These are phyloP conservation scores for Rutstroemia sp. DNA, from an alignment of 2,329 filamentous ascomycete genomes.

Conservation along the genomic window DNA sequence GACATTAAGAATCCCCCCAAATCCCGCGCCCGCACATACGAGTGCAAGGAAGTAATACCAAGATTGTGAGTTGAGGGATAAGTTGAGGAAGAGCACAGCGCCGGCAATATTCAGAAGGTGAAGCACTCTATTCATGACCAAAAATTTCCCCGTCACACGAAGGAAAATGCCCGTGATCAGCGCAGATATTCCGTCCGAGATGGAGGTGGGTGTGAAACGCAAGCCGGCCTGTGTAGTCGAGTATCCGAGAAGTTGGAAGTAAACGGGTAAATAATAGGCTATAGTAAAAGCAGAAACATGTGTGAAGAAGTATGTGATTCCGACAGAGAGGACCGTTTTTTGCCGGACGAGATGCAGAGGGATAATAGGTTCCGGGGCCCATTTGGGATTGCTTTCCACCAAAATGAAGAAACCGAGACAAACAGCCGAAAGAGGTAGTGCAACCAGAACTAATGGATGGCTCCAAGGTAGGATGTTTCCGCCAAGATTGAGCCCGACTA, in stretches of 20 bases:
- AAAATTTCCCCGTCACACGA: slow-evolving; percentile 61
- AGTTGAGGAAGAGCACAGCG: slow-evolving; percentile 43
- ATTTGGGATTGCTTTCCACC: slow-evolving; percentile 37
- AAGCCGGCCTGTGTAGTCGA: slow-evolving; percentile 55
- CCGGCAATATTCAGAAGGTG: slow-evolving; percentile 36
- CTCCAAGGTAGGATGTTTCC: slow-evolving; percentile 53
- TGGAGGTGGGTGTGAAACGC: slow-evolving; percentile 57
- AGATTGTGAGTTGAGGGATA: slow-evolving; percentile 46
- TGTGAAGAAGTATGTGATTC: slow-evolving; percentile 63
- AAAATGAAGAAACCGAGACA: slow-evolving; percentile 45
- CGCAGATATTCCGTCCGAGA: slow-evolving; percentile 50
- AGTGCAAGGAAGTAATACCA: slow-evolving; percentile 46
- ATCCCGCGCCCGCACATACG: slow-evolving; percentile 40
- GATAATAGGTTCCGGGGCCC: slow-evolving; percentile 45
- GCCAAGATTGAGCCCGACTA: slow-evolving; percentile 57
- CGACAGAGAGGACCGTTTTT: slow-evolving; percentile 56
- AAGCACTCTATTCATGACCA: slow-evolving; percentile 52
- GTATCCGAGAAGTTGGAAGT: slow-evolving; percentile 61
- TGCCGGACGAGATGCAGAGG: slow-evolving; percentile 58
- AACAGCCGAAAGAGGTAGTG: slow-evolving; percentile 24
- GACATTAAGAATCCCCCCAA: slow-evolving; percentile 56
- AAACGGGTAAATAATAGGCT: slow-evolving; percentile 68
- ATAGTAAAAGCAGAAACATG: slow-evolving; percentile 47
- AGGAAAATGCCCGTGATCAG: slow-evolving; percentile 58
- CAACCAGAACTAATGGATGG: slow-evolving; percentile 45